Evolutionary conservation across 371 early-diverging fungal genomes (phyloP).

Genomic region (Lichtheimia ramosa): DNA sequence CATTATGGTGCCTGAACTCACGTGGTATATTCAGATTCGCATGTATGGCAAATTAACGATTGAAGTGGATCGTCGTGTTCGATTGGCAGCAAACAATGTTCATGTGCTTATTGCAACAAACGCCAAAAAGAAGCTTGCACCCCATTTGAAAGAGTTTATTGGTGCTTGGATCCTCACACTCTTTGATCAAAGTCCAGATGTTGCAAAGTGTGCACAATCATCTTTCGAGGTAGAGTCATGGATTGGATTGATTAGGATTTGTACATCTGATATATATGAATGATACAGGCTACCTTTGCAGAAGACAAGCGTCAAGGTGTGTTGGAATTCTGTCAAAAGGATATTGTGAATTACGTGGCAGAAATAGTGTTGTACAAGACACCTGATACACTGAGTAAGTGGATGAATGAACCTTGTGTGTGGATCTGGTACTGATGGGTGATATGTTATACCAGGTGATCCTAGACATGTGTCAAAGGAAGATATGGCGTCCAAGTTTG

Average conservation of each 20-base stretch:
- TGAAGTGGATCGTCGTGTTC: constrained; percentile 67
- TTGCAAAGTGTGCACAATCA: constrained; percentile 45
- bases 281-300: constrained; percentile 52
- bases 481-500: constrained; percentile 64
- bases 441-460: constrained; percentile 40
- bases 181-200: constrained; percentile 63
- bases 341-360: constrained; percentile 55
- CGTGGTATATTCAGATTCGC: neutral
- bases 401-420: neutral
- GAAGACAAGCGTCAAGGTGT: constrained; percentile 55
- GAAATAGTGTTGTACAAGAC: constrained; percentile 60
- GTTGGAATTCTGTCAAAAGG: constrained; percentile 60
- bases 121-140: constrained; percentile 61
- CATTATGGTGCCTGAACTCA: too few relatives aligned
- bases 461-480: constrained; percentile 63
- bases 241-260: neutral
- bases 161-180: constrained; percentile 65
- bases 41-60: constrained; percentile 58
- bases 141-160: constrained; percentile 59
- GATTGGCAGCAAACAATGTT: constrained; percentile 52
- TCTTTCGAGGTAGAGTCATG: constrained; percentile 53
- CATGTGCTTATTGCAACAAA: constrained; percentile 53
- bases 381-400: constrained; percentile 61
- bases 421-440: neutral
- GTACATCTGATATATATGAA: too few relatives aligned